These are phyloP conservation scores for Sphaerobolus stellatus DNA, from an alignment of 1,284 basidiomycete genomes.

Conservation along the genomic window DNA sequence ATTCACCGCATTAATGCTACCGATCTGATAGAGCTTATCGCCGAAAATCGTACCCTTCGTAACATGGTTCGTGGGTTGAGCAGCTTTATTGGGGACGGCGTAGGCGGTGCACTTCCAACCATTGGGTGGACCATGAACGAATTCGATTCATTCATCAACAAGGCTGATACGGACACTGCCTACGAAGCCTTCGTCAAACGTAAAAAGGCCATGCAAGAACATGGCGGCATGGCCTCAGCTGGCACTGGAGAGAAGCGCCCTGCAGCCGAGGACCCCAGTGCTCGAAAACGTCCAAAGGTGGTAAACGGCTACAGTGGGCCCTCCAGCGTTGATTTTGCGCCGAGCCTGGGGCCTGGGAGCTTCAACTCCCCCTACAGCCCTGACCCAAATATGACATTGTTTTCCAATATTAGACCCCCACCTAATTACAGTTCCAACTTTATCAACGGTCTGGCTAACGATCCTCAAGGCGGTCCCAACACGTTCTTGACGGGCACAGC, in stretches of 20 bases:
- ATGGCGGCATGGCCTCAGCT: conserved; percentile 14
- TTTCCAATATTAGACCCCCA: conserved; percentile 51
- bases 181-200: conserved; percentile 82
- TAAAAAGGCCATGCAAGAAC: conserved; percentile 39
- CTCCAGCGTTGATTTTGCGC: conserved; percentile 16
- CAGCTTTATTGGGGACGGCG: conserved; percentile 82
- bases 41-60: conserved; percentile 83
- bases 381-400: conserved; percentile 57
- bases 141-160: conserved; percentile 78
- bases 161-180: conserved; percentile 86
- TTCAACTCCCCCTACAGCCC: conserved; percentile 47
- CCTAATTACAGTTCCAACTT: conserved; percentile 43
- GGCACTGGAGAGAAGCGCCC: conserved; percentile 28
- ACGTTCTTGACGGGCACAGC: conserved; percentile 22
- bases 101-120: conserved; percentile 72
- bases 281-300: conserved; percentile 23
- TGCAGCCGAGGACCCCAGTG: conserved; percentile 13
- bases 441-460: conserved; percentile 21
- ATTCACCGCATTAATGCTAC: too few relatives aligned
- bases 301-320: conserved; percentile 57
- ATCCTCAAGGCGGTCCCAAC: conserved; percentile 26
- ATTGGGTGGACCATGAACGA: conserved; percentile 76
- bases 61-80: conserved; percentile 73
- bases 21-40: conserved; percentile 65
- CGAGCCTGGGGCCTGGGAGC: conserved; percentile 21